Conservation (phyloP, 2,329 filamentous ascomycete genomes). For the Colletotrichum truncatum region DNA sequence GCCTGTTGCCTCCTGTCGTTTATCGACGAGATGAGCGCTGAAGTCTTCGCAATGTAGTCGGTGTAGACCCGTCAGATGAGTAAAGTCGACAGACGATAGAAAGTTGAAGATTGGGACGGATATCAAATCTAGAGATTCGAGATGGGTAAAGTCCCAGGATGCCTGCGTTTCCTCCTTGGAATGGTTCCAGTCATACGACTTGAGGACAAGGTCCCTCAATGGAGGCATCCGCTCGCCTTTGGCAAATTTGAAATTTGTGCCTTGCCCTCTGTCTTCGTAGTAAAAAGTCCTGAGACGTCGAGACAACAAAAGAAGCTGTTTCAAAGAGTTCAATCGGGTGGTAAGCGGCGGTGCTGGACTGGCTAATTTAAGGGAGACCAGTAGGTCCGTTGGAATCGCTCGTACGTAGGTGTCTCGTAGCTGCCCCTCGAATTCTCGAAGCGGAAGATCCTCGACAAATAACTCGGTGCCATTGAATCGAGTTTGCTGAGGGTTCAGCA, state of each 20-base stretch:
- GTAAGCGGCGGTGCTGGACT: conserved; percentile 50
- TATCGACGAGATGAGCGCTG: conserved; percentile 48
- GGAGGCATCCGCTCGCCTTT: conserved; percentile 52
- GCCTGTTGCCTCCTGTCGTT: conserved; percentile 48
- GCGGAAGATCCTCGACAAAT: conserved; percentile 51
- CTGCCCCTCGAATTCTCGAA: conserved; percentile 45
- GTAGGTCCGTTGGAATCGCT: conserved; percentile 47
- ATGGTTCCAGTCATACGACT: conserved; percentile 61
- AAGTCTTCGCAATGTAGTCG: conserved; percentile 55
- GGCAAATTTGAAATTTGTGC: conserved; percentile 52
- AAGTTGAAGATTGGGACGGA: conserved; percentile 56
- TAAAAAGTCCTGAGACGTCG: conserved; percentile 47
- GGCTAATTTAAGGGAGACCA: conserved; percentile 51
- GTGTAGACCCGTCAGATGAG: conserved; percentile 46
- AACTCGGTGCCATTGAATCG: conserved; percentile 42
- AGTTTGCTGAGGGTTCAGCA: conserved; percentile 43
- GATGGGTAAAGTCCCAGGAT: conserved; percentile 58
- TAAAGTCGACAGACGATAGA: conserved; percentile 49
- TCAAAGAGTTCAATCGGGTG: conserved; percentile 50
- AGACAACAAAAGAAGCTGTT: conserved; percentile 49
- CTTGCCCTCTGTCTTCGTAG: conserved; percentile 55
- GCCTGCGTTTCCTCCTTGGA: conserved; percentile 42
- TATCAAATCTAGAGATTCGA: conserved; percentile 50
- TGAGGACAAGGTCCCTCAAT: conserved; percentile 49
- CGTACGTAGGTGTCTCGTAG: conserved; percentile 46